Conservation (phyloP, 768 basidiomycete genomes). For the Phanerodontia chrysosporium region DNA sequence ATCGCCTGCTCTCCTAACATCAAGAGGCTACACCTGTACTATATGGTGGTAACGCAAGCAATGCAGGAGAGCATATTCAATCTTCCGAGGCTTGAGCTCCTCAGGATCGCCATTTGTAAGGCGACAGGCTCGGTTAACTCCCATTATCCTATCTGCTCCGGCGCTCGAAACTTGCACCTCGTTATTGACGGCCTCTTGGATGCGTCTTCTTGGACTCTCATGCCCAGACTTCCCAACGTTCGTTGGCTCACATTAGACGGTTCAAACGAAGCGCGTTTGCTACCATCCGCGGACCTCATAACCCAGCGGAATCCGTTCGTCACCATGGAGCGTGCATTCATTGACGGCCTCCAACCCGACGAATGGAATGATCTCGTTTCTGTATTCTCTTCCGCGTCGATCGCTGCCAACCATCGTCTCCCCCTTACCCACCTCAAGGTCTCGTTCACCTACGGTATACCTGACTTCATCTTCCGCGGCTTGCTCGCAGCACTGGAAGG, state of each 20-base stretch:
- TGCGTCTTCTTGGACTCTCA: background rate
- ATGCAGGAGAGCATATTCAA: background rate
- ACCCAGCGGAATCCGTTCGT: background rate
- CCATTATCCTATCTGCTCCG: background rate
- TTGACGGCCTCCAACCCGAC: background rate
- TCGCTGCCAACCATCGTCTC: background rate
- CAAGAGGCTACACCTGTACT: background rate
- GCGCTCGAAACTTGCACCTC: background rate
- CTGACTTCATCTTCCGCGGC: background rate
- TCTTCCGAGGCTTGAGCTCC: background rate
- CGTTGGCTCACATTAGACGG: background rate
- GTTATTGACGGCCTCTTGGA: background rate
- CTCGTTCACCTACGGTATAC: background rate
- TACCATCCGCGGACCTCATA: background rate
- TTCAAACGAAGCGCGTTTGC: background rate
- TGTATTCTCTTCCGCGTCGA: background rate
- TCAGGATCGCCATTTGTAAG: background rate
- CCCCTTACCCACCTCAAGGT: background rate
- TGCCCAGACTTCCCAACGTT: background rate
- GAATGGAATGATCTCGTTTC: background rate
- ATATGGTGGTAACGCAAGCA: background rate
- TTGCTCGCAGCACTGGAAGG: background rate
- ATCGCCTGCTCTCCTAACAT: background rate
- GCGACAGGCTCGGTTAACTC: background rate
- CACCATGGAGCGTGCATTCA: background rate